Conservation (phyloP, 345 rosid species). For the Camelina neglecta region DNA sequence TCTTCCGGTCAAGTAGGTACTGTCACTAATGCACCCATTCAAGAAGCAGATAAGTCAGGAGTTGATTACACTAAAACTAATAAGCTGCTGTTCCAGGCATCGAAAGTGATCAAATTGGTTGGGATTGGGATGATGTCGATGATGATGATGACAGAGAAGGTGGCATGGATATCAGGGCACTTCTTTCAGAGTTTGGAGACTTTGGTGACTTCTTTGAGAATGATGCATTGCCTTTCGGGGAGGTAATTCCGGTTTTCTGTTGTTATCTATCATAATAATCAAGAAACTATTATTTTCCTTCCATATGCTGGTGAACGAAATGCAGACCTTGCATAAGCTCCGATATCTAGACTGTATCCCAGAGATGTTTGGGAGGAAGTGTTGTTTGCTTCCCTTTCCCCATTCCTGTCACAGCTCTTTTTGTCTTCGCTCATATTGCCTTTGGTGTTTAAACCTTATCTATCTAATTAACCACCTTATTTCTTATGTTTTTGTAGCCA, state of each 20-base stretch:
- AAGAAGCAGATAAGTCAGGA: conserved; percentile 58
- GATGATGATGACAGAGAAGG: conserved; percentile 80
- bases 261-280: conserved; percentile 14
- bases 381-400: neutral
- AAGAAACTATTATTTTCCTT: neutral
- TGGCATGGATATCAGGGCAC: conserved; percentile 93
- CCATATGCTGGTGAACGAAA: conserved; percentile 31
- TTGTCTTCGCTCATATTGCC: neutral
- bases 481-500: conserved; percentile 67
- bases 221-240: conserved; percentile 95
- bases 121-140: conserved; percentile 74
- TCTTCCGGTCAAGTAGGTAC: conserved; percentile 70
- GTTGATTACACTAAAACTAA: conserved; percentile 64
- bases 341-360: conserved; percentile 20
- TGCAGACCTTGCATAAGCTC: neutral
- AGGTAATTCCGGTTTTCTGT: conserved; percentile 55
- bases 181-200: conserved; percentile 98
- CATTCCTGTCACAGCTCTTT: conserved; percentile 17
- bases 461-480: conserved; percentile 33
- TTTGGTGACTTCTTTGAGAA: conserved; percentile 97
- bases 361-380: conserved; percentile 27
- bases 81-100: conserved; percentile 62
- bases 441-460: conserved; percentile 32
- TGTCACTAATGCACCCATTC: conserved; percentile 50
- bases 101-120: conserved; percentile 74